Evolutionary conservation across 768 basidiomycete species (phyloP), one percentile per base, ranked within the genome.

Genomic region (Boletus sp.): DNA sequence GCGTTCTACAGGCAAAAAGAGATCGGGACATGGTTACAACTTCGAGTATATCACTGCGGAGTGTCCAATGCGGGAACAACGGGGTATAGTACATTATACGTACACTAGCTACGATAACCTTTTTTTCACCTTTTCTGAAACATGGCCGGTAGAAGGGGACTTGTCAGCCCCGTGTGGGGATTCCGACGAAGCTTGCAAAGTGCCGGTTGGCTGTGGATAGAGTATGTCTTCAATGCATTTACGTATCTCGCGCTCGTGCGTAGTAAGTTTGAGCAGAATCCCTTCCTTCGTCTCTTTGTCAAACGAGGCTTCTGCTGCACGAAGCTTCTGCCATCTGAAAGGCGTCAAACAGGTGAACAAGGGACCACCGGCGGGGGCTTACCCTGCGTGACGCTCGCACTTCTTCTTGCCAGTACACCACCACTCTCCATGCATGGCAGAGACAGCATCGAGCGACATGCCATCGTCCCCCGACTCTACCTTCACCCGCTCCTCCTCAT

Each of bases 311-410:
- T 93, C 91, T 49, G 82, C 83, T 49, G 72, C 69, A 14, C 92
- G 87, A 39, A 92, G 78, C 54, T 79, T 81, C 69, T 92, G 90
- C 91, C 91, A 93, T 13, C 88, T 90, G 54, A 56, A 55, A 49
- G 58, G 25, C 13, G 55, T 54, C 54, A 61, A 29, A 43, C 21
- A 54, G 14, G 38, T 35, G 27, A 50, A 45, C 39, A 32, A 38
- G 44, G 30, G 35, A 1, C 7, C 45, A 47, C 29, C 44, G 35
- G 34, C 17, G 43, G 47, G 14, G 66, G 78, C 56, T 56, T 69
- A 90, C 87, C 90, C 88, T 52, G 77, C 77, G 70, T 94, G 91
- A 23, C 91, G 82, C 38, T 87, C 86, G 56, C 91, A 93, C 44
- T 83, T 81, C 63, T 81, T 82, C 68, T 85, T 83, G 34, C 83